These are phyloP conservation scores for Penicillium decumbens DNA, from an alignment of 2,329 filamentous ascomycete species.

Conservation along the genomic window DNA sequence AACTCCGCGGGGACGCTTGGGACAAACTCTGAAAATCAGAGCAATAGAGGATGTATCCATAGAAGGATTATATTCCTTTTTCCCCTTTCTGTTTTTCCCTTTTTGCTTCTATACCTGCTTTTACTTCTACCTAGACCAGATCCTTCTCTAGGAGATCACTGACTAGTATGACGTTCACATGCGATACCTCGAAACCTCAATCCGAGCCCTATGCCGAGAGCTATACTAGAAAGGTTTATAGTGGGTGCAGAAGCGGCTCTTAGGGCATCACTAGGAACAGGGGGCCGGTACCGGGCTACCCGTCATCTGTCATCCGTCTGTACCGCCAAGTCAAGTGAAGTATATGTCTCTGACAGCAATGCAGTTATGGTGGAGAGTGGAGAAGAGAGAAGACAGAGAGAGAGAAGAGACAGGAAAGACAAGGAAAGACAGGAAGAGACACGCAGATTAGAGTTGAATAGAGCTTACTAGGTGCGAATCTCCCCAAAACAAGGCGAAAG, in stretches of 20 bases:
- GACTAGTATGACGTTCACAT: background rate
- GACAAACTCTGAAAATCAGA: conserved; percentile 12
- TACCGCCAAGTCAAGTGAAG: background rate
- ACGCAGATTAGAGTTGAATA: background rate
- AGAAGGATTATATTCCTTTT: background rate
- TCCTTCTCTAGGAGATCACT: background rate
- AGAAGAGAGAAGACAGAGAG: background rate
- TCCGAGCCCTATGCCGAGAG: background rate
- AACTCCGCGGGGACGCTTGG: background rate
- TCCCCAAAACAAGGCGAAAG: background rate
- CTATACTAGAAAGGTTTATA: background rate
- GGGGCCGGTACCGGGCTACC: background rate
- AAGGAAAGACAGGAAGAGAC: background rate
- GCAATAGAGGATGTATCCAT: background rate
- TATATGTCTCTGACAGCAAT: background rate
- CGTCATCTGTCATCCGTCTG: background rate
- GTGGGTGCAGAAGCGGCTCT: background rate
- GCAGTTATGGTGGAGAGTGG: background rate
- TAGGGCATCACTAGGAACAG: background rate
- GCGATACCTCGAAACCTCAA: background rate
- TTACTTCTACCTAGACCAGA: background rate
- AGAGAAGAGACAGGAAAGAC: too few relatives aligned
- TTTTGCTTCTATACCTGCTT: background rate
- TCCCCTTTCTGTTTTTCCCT: too few relatives aligned
- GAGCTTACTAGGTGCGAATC: background rate